Percentiles rank a stretch among this genome's conserved stretches.
phyloP scores from a whole-genome alignment of 2,329 filamentous ascomycete genomes.

The Fusarium metavorans region DNA sequence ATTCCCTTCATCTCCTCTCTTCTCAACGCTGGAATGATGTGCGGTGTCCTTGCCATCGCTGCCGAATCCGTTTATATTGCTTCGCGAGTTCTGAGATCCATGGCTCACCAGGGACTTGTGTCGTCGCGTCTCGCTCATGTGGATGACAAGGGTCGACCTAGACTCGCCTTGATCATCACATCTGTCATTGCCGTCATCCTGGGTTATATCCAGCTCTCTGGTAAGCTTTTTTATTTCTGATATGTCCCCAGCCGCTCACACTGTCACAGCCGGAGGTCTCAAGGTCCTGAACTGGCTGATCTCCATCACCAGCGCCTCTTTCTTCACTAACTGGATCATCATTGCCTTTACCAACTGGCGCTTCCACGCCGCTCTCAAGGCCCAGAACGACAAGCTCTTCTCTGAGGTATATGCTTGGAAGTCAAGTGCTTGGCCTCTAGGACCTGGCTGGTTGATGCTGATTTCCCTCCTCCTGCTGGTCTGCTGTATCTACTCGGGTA shows the following conservation, averaged over 20 bases:
- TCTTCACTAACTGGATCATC: conserved; percentile 36
- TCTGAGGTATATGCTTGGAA: conserved; percentile 29
- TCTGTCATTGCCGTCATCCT: conserved; percentile 6
- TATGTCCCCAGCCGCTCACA: not conserved
- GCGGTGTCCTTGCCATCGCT: conserved; percentile 29
- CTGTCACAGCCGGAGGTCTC: conserved; percentile 7
- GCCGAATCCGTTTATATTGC: conserved; percentile 29
- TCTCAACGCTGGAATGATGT: conserved; percentile 40
- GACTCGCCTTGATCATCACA: conserved; percentile 21
- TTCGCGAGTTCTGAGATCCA: conserved; percentile 29
- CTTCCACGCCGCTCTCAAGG: conserved; percentile 27
- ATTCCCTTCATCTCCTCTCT: conserved; percentile 30
- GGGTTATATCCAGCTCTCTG: conserved; percentile 24
- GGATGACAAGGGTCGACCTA: conserved; percentile 17
- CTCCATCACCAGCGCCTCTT: conserved; percentile 34
- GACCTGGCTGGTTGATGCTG: conserved; percentile 16
- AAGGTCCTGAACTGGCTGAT: conserved; percentile 32
- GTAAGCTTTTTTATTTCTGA: not conserved
- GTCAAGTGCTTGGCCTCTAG: conserved; percentile 18
- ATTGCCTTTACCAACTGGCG: conserved; percentile 31
- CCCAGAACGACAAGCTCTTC: conserved; percentile 30
- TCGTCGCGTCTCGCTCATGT: conserved; percentile 11
- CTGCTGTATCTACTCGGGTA: conserved; percentile 18
- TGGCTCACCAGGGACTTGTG: conserved; percentile 26
- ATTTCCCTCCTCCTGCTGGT: conserved; percentile 21